Evolutionary conservation across 306 rosid species (phyloP).

Genomic region (Benincasa hispida): DNA sequence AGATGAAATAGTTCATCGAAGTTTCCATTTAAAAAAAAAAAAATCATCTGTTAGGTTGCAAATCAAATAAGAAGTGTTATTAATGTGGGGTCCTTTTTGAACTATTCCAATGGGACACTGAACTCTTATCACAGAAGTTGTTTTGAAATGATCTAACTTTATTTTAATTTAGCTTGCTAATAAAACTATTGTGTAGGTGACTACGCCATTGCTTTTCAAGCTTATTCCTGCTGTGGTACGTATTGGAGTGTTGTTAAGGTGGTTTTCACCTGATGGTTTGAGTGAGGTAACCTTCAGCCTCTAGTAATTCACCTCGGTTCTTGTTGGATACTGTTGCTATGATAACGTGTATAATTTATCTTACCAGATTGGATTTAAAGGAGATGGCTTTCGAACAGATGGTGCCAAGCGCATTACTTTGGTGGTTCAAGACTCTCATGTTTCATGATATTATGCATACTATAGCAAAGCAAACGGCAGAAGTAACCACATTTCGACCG

Average conservation of each 20-base stretch:
- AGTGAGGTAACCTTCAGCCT: slow-evolving; percentile 49
- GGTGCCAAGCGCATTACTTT: slow-evolving; percentile 59
- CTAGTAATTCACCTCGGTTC: background rate
- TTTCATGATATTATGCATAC: slow-evolving; percentile 44
- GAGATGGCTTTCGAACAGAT: slow-evolving; percentile 57
- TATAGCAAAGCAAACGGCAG: slow-evolving; percentile 14
- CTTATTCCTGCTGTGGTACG: slow-evolving; percentile 83
- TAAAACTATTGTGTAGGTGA: slow-evolving; percentile 46
- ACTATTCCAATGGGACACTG: background rate
- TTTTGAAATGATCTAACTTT: background rate
- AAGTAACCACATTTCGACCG: slow-evolving; percentile 23
- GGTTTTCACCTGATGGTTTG: slow-evolving; percentile 69
- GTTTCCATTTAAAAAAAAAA: background rate
- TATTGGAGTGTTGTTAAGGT: slow-evolving; percentile 65
- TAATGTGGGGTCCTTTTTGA: background rate
- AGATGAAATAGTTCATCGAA: background rate
- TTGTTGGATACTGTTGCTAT: slow-evolving; percentile 9
- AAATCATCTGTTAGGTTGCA: slow-evolving; percentile 6
- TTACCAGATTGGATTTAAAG: slow-evolving; percentile 63
- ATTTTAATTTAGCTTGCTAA: background rate
- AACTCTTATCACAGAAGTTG: background rate
- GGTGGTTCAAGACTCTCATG: slow-evolving; percentile 65
- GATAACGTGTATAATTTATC: background rate
- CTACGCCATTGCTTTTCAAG: slow-evolving; percentile 97
- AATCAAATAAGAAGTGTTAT: background rate